Evolutionary conservation across 31 red algal genomes (phyloP), one percentile per base, ranked within the genome.

Genomic region (Odonthalia washingtoniensis): DNA sequence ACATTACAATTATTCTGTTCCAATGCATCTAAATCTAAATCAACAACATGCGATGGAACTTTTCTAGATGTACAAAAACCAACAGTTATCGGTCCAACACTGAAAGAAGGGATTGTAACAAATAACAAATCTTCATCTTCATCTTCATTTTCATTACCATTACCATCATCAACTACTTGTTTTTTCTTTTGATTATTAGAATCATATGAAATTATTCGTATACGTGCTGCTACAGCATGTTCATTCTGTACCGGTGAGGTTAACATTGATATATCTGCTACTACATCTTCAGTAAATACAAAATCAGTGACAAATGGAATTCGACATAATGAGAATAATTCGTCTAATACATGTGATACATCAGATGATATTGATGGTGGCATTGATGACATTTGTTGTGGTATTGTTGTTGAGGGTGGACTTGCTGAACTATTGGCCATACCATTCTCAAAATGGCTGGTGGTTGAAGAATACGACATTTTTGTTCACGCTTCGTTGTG

Each of bases 311-410:
- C 67, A 45, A 85, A 85, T 5, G 65, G 65, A 38, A 74, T 40
- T 16, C 82, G 82, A 74, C 82, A 85, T 36, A 85, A 40, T n/a
- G 67, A 49, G 82, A 85, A 85, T 24, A 85, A 36, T 39, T 85
- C 82, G 44, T 85, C 66, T 5, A 85, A 67, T 31, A 85, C 66
- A 67, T 36, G 67, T 18, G 39, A 28, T 21, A 85, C 42, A 28
- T 73, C 82, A 18, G 82, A 21, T 57, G 49, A 14, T 21, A 57
- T 57, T 21, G 49, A 57, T n/a, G n/a, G n/a, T n/a, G n/a, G n/a
- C n/a, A n/a, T n/a, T n/a, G n/a, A n/a, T n/a, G n/a, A n/a, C n/a
- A n/a, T n/a, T n/a, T n/a, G n/a, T n/a, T n/a, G n/a, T n/a, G n/a
- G n/a, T n/a, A n/a, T n/a, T n/a, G n/a, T n/a, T n/a, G n/a, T n/a